A percentile compares a stretch with the other conserved stretches of the same genome.
Evolutionary conservation across 495 filamentous ascomycete species (phyloP).

Genomic region (Pseudoneurospora amorphoporcata): DNA sequence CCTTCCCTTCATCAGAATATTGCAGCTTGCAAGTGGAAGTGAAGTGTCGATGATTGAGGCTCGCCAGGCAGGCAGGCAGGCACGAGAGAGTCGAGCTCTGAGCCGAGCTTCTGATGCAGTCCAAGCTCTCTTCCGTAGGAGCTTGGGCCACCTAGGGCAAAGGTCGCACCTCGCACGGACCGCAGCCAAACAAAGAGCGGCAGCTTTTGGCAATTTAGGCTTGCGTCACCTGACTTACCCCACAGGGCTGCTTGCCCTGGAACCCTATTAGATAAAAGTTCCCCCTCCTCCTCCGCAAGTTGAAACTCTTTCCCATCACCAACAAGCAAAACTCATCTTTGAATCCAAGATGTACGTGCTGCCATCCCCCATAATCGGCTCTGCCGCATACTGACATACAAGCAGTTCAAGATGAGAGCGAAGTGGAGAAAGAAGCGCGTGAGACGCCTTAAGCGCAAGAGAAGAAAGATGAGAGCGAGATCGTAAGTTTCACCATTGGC

Average conservation of each 20-base stretch:
- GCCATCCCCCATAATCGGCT: slow-evolving; percentile 2
- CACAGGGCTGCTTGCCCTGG: slow-evolving; percentile 25
- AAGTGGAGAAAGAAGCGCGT: slow-evolving; percentile 99
- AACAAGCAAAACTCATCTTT: slow-evolving; percentile 22
- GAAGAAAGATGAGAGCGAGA: slow-evolving; percentile 95
- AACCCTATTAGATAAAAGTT: slow-evolving; percentile 21
- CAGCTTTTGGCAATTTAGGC: not conserved
- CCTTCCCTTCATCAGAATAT: not conserved
- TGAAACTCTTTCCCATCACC: slow-evolving; percentile 16
- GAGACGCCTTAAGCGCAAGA: slow-evolving; percentile 95
- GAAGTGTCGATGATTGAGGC: not conserved
- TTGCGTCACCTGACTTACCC: slow-evolving; percentile 21
- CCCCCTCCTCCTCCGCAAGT: slow-evolving; percentile 20
- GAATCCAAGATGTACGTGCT: slow-evolving; percentile 13
- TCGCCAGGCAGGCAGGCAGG: not conserved
- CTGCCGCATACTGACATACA: slow-evolving; percentile 6
- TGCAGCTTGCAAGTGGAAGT: not conserved
- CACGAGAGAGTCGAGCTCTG: not conserved
- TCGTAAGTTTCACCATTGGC: slow-evolving; percentile 48
- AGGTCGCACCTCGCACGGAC: not conserved
- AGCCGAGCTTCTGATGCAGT: slow-evolving; percentile 1
- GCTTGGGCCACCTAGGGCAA: slow-evolving; percentile 9
- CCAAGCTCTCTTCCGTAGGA: not conserved
- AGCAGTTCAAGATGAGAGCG: slow-evolving; percentile 75
- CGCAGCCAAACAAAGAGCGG: not conserved